Conservation (phyloP, 2,329 filamentous ascomycete species). For the Monilinia aucupariae region DNA sequence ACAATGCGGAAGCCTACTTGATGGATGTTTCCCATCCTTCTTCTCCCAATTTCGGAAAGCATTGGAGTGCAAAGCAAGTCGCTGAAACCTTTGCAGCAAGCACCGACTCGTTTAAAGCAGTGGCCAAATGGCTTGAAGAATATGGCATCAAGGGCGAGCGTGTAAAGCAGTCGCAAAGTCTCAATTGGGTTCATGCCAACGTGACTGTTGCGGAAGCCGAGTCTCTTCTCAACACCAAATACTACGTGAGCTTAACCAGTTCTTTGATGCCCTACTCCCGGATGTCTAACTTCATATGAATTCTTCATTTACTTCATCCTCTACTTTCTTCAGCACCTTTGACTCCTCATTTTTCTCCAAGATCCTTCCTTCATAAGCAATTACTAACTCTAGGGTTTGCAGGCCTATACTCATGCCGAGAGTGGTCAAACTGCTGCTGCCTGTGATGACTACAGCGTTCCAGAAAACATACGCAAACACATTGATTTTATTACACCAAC, state of each 20-base stretch:
- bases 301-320: background rate
- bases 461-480: constrained; percentile 14
- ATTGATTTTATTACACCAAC: constrained; percentile 22
- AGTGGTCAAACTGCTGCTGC: constrained; percentile 24
- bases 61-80: constrained; percentile 16
- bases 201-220: constrained; percentile 41
- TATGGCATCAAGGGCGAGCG: constrained; percentile 46
- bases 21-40: constrained; percentile 36
- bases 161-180: constrained; percentile 41
- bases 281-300: background rate
- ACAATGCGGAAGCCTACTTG: constrained; percentile 41
- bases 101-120: constrained; percentile 39
- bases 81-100: constrained; percentile 40
- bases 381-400: background rate
- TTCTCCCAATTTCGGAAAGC: constrained; percentile 29
- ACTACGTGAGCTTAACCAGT: constrained; percentile 29
- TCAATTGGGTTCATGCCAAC: constrained; percentile 33
- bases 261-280: background rate
- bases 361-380: background rate
- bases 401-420: constrained; percentile 20
- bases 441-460: constrained; percentile 19
- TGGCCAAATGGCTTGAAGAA: constrained; percentile 46
- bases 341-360: background rate
- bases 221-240: constrained; percentile 47
- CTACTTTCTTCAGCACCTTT: background rate